These are phyloP conservation scores for Salisapilia sapeloensis DNA, from an alignment of 352 stramenopile species.

Conservation along the genomic window DNA sequence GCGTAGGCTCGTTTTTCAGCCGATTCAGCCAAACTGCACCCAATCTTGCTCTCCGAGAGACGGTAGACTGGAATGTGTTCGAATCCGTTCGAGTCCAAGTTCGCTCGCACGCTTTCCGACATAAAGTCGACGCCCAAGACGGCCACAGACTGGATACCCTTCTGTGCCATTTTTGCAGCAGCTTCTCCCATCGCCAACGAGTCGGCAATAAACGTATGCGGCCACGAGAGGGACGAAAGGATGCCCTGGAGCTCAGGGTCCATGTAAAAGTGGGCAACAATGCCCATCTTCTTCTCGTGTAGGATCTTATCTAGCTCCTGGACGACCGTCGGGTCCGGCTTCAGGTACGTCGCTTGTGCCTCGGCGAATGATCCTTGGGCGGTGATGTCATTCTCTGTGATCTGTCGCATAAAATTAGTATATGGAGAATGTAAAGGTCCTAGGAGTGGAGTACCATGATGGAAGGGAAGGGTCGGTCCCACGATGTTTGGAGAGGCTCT, in stretches of 20 bases:
- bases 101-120: slow-evolving; percentile 90
- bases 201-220: slow-evolving; percentile 90
- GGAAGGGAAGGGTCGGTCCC: slow-evolving; percentile 62
- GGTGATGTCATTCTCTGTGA: slow-evolving; percentile 50
- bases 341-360: slow-evolving; percentile 74
- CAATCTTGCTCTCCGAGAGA: slow-evolving; percentile 84
- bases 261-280: slow-evolving; percentile 98
- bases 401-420: slow-evolving; percentile 9
- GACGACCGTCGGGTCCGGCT: slow-evolving; percentile 76
- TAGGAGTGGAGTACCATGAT: slow-evolving; percentile 26
- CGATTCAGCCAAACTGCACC: slow-evolving; percentile 89
- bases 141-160: slow-evolving; percentile 80
- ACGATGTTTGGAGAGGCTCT: slow-evolving; percentile 38
- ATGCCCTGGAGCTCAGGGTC: slow-evolving; percentile 90
- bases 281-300: slow-evolving; percentile 86
- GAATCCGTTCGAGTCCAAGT: slow-evolving; percentile 87
- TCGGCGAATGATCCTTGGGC: slow-evolving; percentile 82
- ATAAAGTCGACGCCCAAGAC: slow-evolving; percentile 97
- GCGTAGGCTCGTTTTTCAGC: slow-evolving; percentile 87
- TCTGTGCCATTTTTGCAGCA: slow-evolving; percentile 87
- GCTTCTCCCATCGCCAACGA: slow-evolving; percentile 96
- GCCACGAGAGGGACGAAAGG: slow-evolving; percentile 67
- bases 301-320: slow-evolving; percentile 75
- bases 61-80: slow-evolving; percentile 89
- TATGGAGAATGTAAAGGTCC: not conserved